These are phyloP conservation scores for Theobroma grandiflorum DNA, from an alignment of 441 rosid species.

Conservation along the genomic window DNA sequence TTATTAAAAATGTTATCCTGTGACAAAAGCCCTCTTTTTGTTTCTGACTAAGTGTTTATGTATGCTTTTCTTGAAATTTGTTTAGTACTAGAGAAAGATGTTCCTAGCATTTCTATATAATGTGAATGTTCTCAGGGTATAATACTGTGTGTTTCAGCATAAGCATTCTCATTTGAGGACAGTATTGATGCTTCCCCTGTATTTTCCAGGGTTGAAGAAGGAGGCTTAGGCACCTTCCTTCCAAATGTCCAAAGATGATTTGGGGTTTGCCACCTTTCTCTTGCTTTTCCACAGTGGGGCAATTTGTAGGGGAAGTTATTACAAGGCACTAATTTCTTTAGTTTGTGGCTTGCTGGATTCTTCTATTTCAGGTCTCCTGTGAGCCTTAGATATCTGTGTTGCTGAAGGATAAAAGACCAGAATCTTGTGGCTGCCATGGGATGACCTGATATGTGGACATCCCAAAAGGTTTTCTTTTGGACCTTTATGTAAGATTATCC, in stretches of 20 bases:
- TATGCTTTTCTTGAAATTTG: conserved; percentile 1
- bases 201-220: conserved; percentile 54
- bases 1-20: background rate
- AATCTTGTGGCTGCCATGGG: conserved; percentile 40
- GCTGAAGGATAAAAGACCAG: conserved; percentile 36
- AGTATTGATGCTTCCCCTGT: conserved; percentile 52
- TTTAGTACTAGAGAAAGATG: conserved; percentile 9
- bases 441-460: conserved; percentile 35
- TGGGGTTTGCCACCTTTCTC: conserved; percentile 39
- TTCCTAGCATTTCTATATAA: background rate
- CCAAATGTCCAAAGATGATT: conserved; percentile 42
- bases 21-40: background rate
- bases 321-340: conserved; percentile 28
- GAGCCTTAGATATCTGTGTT: conserved; percentile 35
- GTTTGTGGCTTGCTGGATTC: conserved; percentile 34
- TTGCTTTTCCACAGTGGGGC: conserved; percentile 35
- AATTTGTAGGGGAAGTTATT: conserved; percentile 25
- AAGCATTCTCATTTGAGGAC: conserved; percentile 34
- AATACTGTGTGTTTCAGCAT: conserved; percentile 30
- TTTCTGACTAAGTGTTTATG: background rate
- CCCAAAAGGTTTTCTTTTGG: conserved; percentile 36
- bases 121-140: conserved; percentile 24
- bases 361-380: conserved; percentile 36
- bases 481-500: conserved; percentile 31
- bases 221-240: conserved; percentile 43